Evolutionary conservation across 2,329 filamentous ascomycete genomes (phyloP), one percentile per base, ranked within the genome.

Genomic region (Botryotinia globosa): DNA sequence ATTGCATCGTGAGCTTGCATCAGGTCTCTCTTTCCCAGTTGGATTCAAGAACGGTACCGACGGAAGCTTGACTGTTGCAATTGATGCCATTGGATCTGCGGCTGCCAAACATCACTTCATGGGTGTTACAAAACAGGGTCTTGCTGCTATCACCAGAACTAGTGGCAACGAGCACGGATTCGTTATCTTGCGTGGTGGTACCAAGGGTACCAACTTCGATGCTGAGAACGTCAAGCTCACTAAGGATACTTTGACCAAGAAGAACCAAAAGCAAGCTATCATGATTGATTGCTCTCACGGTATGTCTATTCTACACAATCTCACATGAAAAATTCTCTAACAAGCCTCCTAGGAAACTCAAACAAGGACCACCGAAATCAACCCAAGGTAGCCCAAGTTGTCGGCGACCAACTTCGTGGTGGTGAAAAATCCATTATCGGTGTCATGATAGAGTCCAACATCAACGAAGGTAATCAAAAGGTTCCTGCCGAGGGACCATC

Each of bases 11-110:
- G 96, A 99, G 85, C 89, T 99, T 75, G 96, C 96, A 8, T 97
- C 93, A 42, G 96, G 96, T 78, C 88, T 98, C 71, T 97, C 93
- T 73, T 98, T 98, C 91, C 96, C 96, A 34, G 94, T 99, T 77
- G 96, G 96, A 74, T 99, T 98, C 91, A 99, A 99, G 90, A 99
- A 99, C 84, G 96, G 96, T 75, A 99, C 96, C 37, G 96, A 99
- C 80, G 96, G 96, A 59, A 94, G 92, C 78, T 85, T 99, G 72
- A 90, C 89, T 42, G 94, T 98, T 32, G 94, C 95, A 32, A 97
- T 98, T 79, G 96, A 99, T 81, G 96, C 96, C 48, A 98, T 98
- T 81, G 96, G 95, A 74, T 91, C 93, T 44, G 92, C 92, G 1
- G 90, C 91, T 73, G 87, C 92, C n/a, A 90, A 88, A 83, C 96